A percentile compares a stretch with the other conserved stretches of the same genome.
Evolutionary conservation across 345 rosid species (phyloP).

Genomic region (Dipteronia sinensis): DNA sequence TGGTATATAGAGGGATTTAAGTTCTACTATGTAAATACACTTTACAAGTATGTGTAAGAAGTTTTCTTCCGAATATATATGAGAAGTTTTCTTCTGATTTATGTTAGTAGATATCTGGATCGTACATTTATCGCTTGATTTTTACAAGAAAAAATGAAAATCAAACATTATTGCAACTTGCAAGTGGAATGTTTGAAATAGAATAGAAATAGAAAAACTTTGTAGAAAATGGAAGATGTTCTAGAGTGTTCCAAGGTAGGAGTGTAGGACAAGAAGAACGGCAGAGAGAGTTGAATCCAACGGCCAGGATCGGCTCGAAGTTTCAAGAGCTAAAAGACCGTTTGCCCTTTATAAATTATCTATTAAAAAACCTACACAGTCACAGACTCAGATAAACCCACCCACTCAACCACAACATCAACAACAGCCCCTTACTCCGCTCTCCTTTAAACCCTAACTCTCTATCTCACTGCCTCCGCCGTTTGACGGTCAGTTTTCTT

Average conservation of each 20-base stretch:
- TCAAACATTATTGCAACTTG: too few relatives aligned
- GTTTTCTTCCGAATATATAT: too few relatives aligned
- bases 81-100: too few relatives aligned
- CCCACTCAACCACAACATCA: neutral
- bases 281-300: slow-evolving; percentile 23
- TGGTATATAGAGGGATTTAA: too few relatives aligned
- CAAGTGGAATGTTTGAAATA: too few relatives aligned
- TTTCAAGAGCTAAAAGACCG: slow-evolving; percentile 33
- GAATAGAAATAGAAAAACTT: too few relatives aligned
- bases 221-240: slow-evolving; percentile 7
- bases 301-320: slow-evolving; percentile 41
- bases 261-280: slow-evolving; percentile 4
- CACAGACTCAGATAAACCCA: neutral
- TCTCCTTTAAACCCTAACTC: slow-evolving; percentile 34
- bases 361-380: slow-evolving; percentile 21
- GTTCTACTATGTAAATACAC: too few relatives aligned
- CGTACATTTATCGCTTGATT: too few relatives aligned
- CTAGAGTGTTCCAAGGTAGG: slow-evolving; percentile 33
- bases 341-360: slow-evolving; percentile 17
- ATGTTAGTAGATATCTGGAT: too few relatives aligned
- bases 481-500: neutral
- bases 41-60: too few relatives aligned
- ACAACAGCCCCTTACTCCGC: neutral
- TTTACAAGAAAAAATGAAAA: too few relatives aligned
- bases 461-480: neutral